These are phyloP conservation scores for Syzygium aromaticum DNA, from an alignment of 345 rosid species.

Conservation along the genomic window DNA sequence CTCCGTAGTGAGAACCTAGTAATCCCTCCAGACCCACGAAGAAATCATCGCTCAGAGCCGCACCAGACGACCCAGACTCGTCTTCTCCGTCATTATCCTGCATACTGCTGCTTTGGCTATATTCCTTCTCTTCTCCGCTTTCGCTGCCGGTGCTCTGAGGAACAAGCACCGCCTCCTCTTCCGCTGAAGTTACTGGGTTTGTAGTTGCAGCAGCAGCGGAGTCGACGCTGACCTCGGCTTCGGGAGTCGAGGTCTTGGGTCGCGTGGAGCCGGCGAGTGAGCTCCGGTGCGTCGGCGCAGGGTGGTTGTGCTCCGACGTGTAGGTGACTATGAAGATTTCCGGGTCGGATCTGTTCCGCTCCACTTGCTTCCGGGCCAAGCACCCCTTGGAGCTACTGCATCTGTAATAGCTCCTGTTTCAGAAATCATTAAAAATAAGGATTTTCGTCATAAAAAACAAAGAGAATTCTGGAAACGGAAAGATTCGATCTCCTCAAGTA, in stretches of 20 bases:
- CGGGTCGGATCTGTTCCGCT: constrained; percentile 89
- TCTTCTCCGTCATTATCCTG: constrained; percentile 35
- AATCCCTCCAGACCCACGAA: constrained; percentile 69
- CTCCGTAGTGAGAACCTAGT: neutral
- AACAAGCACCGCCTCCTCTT: neutral
- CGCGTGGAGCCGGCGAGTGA: constrained; percentile 87
- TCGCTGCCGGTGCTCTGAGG: constrained; percentile 33
- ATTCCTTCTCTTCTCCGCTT: constrained; percentile 35
- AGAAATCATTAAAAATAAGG: neutral
- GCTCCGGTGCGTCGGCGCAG: constrained; percentile 80
- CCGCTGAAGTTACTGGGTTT: neutral
- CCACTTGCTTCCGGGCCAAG: constrained; percentile 92
- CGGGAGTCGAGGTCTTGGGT: constrained; percentile 35
- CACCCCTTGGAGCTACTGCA: constrained; percentile 92
- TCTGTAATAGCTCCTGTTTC: constrained; percentile 74
- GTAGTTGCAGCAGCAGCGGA: neutral
- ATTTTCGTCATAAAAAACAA: neutral
- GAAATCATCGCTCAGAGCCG: constrained; percentile 68
- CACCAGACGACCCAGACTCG: constrained; percentile 46
- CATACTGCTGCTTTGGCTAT: constrained; percentile 16
- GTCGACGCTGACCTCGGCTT: neutral
- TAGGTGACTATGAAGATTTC: constrained; percentile 75
- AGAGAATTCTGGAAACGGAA: neutral
- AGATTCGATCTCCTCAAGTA: neutral
- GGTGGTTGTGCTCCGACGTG: constrained; percentile 85